Evolutionary conservation across 1,284 basidiomycete genomes (phyloP), one percentile per base, ranked within the genome.

Genomic region (Ustilago bromivora): DNA sequence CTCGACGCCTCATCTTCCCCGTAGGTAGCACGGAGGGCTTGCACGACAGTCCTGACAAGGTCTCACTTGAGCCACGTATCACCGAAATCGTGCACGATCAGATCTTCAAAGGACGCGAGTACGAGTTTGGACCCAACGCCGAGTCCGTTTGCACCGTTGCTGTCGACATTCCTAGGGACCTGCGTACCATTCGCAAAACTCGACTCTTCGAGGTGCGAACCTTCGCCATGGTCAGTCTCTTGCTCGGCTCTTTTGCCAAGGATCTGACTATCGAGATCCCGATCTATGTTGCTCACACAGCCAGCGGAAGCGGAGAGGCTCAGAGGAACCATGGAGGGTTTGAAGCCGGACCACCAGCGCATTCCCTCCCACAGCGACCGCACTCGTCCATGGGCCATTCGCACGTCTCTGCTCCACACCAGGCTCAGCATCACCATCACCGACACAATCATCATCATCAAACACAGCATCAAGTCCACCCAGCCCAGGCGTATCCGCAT

Each of bases 241-340:
- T 76, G 46, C 74, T 84, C 4, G 82, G 82, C 54, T 81, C 71
- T 3, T 82, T 84, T 51, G 81, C 82, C 23, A 84, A 84, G 63
- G 81, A 83, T 31, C 71, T 84, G 4, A 76, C 72, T 19, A 60
- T 83, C 54, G 81, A 82, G 51, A 61, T 84, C 28, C 82, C 81
- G 15, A 71, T 84, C 54, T 83, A 70, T 53, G 76, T 82, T 11
- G 81, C 80, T 2, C 81, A 84, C 58, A 70, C 82, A 0, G 70
- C 72, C 3, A 80, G 80, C 54, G 71, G 76, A 15, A 78, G 72
- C 49, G 59, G 19, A 10, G 66, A 74, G 3, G 56, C 71, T 7
- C 66, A 61, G 13, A 41, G 35, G 2, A 54, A 53, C 28, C 35
- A 55, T 4, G 56, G 59, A 12, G 51, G 62, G 12, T 57, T 76